These are phyloP conservation scores for Mycena filopes DNA, from an alignment of 768 basidiomycete genomes.

Conservation along the genomic window DNA sequence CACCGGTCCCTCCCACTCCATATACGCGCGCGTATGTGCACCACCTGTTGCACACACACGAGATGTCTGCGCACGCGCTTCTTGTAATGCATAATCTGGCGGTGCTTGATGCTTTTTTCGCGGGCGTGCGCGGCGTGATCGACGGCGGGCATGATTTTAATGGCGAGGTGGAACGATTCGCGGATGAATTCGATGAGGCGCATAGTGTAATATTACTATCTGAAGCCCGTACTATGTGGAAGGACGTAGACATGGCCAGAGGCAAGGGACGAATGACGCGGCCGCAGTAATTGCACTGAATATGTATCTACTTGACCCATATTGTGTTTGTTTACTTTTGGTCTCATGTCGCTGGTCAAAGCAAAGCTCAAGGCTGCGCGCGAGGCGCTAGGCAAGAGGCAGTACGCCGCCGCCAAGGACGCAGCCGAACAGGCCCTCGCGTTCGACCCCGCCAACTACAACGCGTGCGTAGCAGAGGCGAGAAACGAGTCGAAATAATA, in stretches of 20 bases:
- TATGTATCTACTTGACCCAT: not conserved
- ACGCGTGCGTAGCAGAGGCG: conserved; percentile 70
- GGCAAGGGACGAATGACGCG: conserved; percentile 81
- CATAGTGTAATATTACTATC: conserved; percentile 61
- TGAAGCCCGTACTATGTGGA: conserved; percentile 67
- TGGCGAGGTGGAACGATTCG: conserved; percentile 59
- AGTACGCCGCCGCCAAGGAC: conserved; percentile 74
- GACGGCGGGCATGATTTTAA: conserved; percentile 12
- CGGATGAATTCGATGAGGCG: conserved; percentile 59
- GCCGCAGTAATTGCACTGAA: not conserved
- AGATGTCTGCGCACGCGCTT: conserved; percentile 87
- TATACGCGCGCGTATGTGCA: conserved; percentile 77
- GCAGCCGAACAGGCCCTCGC: conserved; percentile 74
- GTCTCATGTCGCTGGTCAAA: conserved; percentile 65
- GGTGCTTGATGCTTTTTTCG: conserved; percentile 74
- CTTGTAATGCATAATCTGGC: conserved; percentile 81
- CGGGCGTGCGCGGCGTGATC: conserved; percentile 59
- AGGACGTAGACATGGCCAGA: conserved; percentile 72
- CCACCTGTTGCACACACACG: conserved; percentile 88
- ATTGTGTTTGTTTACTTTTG: not conserved
- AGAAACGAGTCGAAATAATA: not conserved
- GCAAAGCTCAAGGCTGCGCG: conserved; percentile 82
- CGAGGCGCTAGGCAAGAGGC: conserved; percentile 80
- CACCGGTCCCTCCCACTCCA: conserved; percentile 36
- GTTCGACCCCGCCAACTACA: conserved; percentile 86